These are phyloP conservation scores for Gossypium stocksii DNA, from an alignment of 345 rosid genomes.

Conservation along the genomic window DNA sequence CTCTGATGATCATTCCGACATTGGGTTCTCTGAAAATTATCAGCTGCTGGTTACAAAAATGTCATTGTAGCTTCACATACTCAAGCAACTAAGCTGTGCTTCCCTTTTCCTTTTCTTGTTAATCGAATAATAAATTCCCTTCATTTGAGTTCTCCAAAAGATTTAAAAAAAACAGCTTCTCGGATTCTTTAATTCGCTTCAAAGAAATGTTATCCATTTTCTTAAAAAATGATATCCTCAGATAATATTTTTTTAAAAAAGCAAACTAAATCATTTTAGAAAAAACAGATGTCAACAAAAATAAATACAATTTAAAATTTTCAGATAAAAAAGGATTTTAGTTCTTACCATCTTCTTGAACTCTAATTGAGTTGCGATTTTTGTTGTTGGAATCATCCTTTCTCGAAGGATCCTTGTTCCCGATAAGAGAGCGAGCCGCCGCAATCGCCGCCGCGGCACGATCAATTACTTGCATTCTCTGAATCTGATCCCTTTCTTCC, in stretches of 20 bases:
- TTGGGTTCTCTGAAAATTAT: background rate
- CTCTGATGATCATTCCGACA: background rate
- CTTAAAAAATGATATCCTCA: background rate
- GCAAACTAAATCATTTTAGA: background rate
- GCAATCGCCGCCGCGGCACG: slow-evolving; percentile 82
- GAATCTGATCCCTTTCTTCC: slow-evolving; percentile 80
- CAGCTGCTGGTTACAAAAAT: background rate
- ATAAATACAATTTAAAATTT: background rate
- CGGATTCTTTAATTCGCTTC: slow-evolving; percentile 1
- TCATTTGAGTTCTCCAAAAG: background rate
- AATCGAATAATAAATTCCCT: background rate
- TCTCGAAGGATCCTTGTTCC: slow-evolving; percentile 28
- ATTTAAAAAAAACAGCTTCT: background rate
- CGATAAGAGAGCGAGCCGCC: slow-evolving; percentile 59
- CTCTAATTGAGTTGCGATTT: background rate
- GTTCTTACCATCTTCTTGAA: slow-evolving; percentile 22
- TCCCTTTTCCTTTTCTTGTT: background rate
- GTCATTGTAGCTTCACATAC: too few relatives aligned
- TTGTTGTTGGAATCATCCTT: slow-evolving; percentile 19
- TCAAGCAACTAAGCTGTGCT: background rate
- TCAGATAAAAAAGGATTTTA: background rate
- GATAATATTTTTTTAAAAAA: background rate
- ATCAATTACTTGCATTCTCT: slow-evolving; percentile 77
- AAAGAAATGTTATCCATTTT: background rate
- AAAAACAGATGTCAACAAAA: background rate